Percentiles rank a stretch among this genome's conserved stretches.
Conservation (phyloP, 345 rosid genomes). For the Bretschneidera sinensis region DNA sequence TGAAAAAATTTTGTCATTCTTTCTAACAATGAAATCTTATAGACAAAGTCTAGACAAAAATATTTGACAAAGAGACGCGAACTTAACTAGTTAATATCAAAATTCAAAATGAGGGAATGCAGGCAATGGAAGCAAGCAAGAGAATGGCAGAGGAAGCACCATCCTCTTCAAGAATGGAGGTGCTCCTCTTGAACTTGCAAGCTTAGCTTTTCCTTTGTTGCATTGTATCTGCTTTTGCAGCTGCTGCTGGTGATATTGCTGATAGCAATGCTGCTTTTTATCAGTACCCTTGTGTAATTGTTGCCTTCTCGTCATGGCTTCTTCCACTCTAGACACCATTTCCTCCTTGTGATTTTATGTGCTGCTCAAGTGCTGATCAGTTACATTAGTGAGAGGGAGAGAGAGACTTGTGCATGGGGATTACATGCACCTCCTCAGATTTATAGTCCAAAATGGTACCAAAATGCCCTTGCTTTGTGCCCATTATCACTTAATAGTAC, state of each 20-base stretch:
- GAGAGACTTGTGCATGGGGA: slow-evolving; percentile 22
- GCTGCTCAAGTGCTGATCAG: too few species aligned
- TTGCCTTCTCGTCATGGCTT: slow-evolving; percentile 50
- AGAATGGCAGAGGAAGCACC: slow-evolving; percentile 89
- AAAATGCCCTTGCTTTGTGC: too few species aligned
- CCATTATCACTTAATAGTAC: too few species aligned
- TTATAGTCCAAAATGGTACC: too few species aligned
- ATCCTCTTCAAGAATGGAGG: slow-evolving; percentile 64
- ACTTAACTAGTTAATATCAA: too few species aligned
- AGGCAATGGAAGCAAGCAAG: slow-evolving; percentile 85
- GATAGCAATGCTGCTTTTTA: too few species aligned
- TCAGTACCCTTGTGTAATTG: too few species aligned
- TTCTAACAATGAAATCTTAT: too few species aligned
- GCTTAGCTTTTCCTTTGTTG: slow-evolving; percentile 70
- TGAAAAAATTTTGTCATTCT: too few species aligned
- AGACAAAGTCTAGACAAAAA: too few species aligned
- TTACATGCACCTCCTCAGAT: slow-evolving; percentile 4
- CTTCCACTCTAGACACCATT: slow-evolving; percentile 58
- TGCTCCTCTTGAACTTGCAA: slow-evolving; percentile 77
- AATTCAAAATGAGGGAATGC: slow-evolving; percentile 39
- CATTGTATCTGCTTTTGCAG: slow-evolving; percentile 40
- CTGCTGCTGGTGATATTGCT: slow-evolving; percentile 19
- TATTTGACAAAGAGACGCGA: too few species aligned
- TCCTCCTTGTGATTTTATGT: too few species aligned
- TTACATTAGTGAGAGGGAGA: neutral